phyloP scores from a whole-genome alignment of 768 basidiomycete genomes.

The Lactarius tabidus region DNA sequence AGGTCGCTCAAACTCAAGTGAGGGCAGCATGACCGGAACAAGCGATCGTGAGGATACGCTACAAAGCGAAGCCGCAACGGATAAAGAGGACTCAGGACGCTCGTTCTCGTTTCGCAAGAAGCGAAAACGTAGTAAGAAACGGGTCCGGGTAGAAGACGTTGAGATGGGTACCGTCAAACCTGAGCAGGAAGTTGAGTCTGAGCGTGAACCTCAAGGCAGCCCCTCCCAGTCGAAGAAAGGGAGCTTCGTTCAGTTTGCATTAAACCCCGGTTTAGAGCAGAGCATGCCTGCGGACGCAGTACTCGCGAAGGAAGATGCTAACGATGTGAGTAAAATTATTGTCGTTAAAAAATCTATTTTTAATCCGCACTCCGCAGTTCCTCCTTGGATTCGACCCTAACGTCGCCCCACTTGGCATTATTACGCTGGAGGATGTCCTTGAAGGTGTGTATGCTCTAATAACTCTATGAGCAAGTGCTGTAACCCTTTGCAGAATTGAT shows the following conservation, averaged over 20 bases:
- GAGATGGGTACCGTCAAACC: constrained; percentile 33
- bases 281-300: constrained; percentile 89
- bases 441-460: constrained; percentile 51
- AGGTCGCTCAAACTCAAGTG: constrained; percentile 7
- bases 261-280: constrained; percentile 51
- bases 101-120: constrained; percentile 27
- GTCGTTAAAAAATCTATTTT: not conserved
- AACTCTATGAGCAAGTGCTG: not conserved
- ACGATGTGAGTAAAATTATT: constrained; percentile 48
- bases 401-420: constrained; percentile 83
- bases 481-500: constrained; percentile 61
- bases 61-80: constrained; percentile 22
- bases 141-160: constrained; percentile 25
- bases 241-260: constrained; percentile 32
- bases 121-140: constrained; percentile 26
- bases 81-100: constrained; percentile 23
- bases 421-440: constrained; percentile 88
- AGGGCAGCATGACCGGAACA: constrained; percentile 12
- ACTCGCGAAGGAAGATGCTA: constrained; percentile 65
- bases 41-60: constrained; percentile 30
- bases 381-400: constrained; percentile 78
- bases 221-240: constrained; percentile 25
- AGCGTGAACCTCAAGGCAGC: constrained; percentile 16
- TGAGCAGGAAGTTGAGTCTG: constrained; percentile 30
- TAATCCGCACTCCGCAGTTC: constrained; percentile 44